Percentiles rank a stretch among this genome's conserved stretches.
Evolutionary conservation across 2,329 filamentous ascomycete species (phyloP).

Genomic region (Curvularia eragrostidis): DNA sequence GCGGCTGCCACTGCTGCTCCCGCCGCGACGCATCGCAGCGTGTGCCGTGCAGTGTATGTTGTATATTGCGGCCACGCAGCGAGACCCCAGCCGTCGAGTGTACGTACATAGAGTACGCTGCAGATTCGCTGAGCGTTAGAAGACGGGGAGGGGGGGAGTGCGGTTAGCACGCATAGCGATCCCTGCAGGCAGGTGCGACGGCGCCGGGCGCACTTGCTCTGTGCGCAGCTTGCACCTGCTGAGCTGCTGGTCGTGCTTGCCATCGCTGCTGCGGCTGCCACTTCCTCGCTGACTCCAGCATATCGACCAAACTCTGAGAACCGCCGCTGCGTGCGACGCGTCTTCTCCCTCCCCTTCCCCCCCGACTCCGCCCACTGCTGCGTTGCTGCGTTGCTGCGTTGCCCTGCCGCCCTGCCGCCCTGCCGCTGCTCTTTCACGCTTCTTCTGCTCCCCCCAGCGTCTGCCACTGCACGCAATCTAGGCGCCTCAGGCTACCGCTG

Average conservation of each 20-base stretch:
- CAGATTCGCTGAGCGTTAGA: slow-evolving; percentile 1
- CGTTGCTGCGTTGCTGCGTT: not conserved
- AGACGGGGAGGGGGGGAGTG: slow-evolving; percentile 4
- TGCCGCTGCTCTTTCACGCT: no score
- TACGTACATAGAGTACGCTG: no score
- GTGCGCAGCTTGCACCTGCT: slow-evolving; percentile 2
- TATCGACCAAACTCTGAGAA: not conserved
- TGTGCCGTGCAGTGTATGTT: no score
- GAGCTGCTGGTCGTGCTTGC: not conserved
- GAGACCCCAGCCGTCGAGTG: not conserved
- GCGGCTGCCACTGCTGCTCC: not conserved
- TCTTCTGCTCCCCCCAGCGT: slow-evolving; percentile 6
- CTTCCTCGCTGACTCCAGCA: not conserved
- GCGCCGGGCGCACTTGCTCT: slow-evolving; percentile 3
- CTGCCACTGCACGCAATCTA: slow-evolving; percentile 12
- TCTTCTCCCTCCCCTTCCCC: not conserved
- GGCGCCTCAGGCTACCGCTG: slow-evolving; percentile 14
- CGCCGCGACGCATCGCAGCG: not conserved
- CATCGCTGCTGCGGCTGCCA: not conserved
- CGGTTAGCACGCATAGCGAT: slow-evolving; percentile 5
- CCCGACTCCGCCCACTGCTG: not conserved
- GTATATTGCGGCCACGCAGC: no score
- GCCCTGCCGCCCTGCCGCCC: no score
- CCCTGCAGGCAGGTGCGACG: slow-evolving; percentile 6
- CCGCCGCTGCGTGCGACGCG: not conserved